A percentile compares a stretch with the other conserved stretches of the same genome.
Evolutionary conservation across 768 basidiomycete species (phyloP).

Genomic region (Cyclocybe cylindracea): DNA sequence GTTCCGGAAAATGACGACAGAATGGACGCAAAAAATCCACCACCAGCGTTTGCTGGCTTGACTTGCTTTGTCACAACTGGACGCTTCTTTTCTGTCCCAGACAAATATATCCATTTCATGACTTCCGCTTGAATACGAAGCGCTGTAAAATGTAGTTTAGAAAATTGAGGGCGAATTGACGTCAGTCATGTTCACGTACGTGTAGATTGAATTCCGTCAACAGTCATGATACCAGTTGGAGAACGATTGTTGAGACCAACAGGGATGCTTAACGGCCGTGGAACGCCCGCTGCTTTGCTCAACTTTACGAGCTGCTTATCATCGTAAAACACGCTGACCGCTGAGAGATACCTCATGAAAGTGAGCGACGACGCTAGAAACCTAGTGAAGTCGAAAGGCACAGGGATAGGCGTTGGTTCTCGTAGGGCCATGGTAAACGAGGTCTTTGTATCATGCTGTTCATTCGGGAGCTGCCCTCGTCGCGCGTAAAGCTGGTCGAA

Average conservation of each 20-base stretch:
- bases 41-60: constrained; percentile 33
- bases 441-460: constrained; percentile 21
- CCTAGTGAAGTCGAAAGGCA: constrained; percentile 83
- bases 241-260: constrained; percentile 58
- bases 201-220: constrained; percentile 62
- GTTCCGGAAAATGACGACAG: constrained; percentile 38
- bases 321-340: constrained; percentile 83
- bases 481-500: constrained; percentile 72
- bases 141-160: constrained; percentile 37
- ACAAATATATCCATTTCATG: constrained; percentile 76
- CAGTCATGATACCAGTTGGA: constrained; percentile 64
- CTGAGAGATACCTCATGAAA: constrained; percentile 81
- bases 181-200: constrained; percentile 39
- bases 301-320: constrained; percentile 69
- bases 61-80: constrained; percentile 19
- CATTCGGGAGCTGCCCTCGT: constrained; percentile 62
- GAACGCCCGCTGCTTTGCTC: constrained; percentile 58
- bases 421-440: constrained; percentile 88
- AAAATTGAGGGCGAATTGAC: not conserved
- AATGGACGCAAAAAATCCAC: constrained; percentile 53
- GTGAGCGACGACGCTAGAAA: constrained; percentile 92
- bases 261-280: constrained; percentile 53
- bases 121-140: constrained; percentile 80
- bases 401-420: constrained; percentile 77
- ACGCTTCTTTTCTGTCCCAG: constrained; percentile 60